phyloP scores from a whole-genome alignment of 2,329 filamentous ascomycete species.

The Trichoderma hamatum region DNA sequence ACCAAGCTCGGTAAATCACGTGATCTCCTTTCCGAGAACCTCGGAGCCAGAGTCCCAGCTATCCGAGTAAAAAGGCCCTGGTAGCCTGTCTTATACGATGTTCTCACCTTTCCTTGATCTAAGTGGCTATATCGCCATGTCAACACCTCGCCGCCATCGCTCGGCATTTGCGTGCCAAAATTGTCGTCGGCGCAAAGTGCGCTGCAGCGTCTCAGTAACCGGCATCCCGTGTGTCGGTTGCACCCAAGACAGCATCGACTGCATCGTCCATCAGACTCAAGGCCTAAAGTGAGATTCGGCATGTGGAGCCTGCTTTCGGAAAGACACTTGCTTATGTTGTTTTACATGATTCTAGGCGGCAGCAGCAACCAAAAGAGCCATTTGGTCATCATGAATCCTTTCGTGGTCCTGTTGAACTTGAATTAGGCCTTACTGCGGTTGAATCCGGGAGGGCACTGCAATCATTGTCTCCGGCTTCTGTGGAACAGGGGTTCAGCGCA shows the following conservation, averaged over 20 bases:
- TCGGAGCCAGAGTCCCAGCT: background rate
- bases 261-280: background rate
- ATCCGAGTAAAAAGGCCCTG: background rate
- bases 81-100: background rate
- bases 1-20: slow-evolving; percentile 7
- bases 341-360: background rate
- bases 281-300: slow-evolving; percentile 2
- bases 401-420: background rate
- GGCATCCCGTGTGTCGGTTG: slow-evolving; percentile 11
- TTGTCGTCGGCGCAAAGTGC: slow-evolving; percentile 13
- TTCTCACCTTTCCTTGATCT: background rate
- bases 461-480: background rate
- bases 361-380: background rate
- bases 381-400: background rate
- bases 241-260: background rate
- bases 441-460: background rate
- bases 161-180: slow-evolving; percentile 18
- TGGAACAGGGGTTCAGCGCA: background rate
- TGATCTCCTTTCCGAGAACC: background rate
- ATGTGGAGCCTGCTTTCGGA: background rate
- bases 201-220: slow-evolving; percentile 11
- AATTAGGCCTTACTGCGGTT: background rate
- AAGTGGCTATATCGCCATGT: background rate
- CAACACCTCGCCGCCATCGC: slow-evolving; percentile 3
- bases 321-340: background rate